Base-by-base conservation (phyloP, 148 eudicot species). In the Cornus kousa region DNA sequence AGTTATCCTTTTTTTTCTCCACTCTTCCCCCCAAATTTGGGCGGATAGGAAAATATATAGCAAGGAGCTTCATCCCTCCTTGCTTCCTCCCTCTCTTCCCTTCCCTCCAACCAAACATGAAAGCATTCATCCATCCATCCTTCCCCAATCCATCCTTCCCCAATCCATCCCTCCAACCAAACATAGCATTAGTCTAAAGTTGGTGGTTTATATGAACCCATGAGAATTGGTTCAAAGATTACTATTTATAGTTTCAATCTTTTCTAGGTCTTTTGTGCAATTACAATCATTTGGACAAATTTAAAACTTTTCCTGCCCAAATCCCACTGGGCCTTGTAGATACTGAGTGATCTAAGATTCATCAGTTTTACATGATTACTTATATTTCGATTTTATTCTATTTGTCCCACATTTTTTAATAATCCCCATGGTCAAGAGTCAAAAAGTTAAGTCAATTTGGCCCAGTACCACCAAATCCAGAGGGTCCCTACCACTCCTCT, bases 401-500 rank as follows among this genome's bases (percentile, higher is more conserved):
- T 62, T 62, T 17, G 20, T 62, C 3, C 20, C 7, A 17, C 28
- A 16, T 57, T 20, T 19, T 62, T 62, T 73, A 12, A 35, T 19
- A 43, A 72, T 22, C 64, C 37, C 3, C 48, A 62, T 19, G 19
- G 31, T 78, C 39, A 37, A 53, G 28, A 53, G 53, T 77, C 23
- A 17, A 68, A 72, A 69, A 68, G 32, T 68, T 69, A 43, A 70
- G 82, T 80, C 83, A 83, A 83, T 73, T 20, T 16, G 9, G 24
- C 53, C 16, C 69, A 71, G 28, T 19, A 40, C 67, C 67, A 50
- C 80, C 73, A 75, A 50, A 23, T 53, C 62, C 72, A 53, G 77
- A 24, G 82, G 86, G 78, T 62, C 82, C 82, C 80, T 16, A 40
- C 88, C 75, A 68, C 82, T 67, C 39, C 68, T 81, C 23, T 78